These are phyloP conservation scores for Blastobotrys ciferrii DNA, from an alignment of 1,139 yeast genomes.

Conservation along the genomic window DNA sequence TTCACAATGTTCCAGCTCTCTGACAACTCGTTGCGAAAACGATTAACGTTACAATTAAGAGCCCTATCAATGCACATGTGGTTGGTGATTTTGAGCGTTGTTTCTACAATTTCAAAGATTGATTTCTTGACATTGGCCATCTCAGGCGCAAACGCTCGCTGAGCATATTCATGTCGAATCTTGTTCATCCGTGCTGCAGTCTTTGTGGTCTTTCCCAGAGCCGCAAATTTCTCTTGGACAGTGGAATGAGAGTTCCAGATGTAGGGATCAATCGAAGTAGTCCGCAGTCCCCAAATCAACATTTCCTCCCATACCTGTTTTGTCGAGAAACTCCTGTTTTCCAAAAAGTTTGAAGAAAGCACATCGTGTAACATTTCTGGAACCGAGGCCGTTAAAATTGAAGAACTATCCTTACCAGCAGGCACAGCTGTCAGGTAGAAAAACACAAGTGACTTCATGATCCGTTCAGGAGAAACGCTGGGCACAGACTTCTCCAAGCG, in stretches of 20 bases:
- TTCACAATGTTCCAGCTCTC: slow-evolving; percentile 9
- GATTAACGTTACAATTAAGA: background rate
- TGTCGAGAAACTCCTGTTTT: background rate
- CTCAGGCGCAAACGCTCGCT: background rate
- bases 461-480: slow-evolving; percentile 3
- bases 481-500: background rate
- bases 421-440: slow-evolving; percentile 7
- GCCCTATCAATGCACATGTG: slow-evolving; percentile 1
- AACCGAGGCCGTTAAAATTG: background rate
- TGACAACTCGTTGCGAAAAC: slow-evolving; percentile 3
- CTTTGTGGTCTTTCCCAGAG: background rate
- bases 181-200: background rate
- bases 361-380: background rate
- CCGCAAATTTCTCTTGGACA: background rate
- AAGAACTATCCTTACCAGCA: background rate
- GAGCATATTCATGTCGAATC: background rate
- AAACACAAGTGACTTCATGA: slow-evolving; percentile 10
- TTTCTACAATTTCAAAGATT: background rate
- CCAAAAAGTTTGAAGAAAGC: background rate
- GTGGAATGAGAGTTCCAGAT: slow-evolving; percentile 12
- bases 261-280: slow-evolving; percentile 7
- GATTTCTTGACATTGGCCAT: background rate
- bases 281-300: slow-evolving; percentile 6
- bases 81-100: background rate
- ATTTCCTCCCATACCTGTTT: slow-evolving; percentile 5